phyloP scores from a whole-genome alignment of 2,329 filamentous ascomycete species.

The Apiospora phragmitis region DNA sequence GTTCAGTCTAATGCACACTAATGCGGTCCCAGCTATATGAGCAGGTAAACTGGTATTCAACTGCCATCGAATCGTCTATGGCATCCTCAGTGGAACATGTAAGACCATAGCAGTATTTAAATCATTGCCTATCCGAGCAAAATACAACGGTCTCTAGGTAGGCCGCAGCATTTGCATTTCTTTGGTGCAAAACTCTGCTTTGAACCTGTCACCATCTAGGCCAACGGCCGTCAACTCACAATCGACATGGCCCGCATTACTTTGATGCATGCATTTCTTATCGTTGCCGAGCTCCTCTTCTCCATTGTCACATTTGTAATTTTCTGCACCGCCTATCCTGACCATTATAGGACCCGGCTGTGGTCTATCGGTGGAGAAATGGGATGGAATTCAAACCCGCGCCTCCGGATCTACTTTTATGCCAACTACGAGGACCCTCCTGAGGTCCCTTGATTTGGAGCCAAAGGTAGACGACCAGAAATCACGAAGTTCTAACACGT shows the following conservation, averaged over 20 bases:
- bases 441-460: slow-evolving; percentile 20
- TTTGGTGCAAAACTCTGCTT: too few relatives aligned
- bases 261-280: not conserved
- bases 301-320: not conserved
- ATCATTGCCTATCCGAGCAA: too few relatives aligned
- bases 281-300: slow-evolving; percentile 8
- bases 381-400: slow-evolving; percentile 25
- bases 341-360: slow-evolving; percentile 15
- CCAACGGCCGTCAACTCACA: not conserved
- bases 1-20: not conserved
- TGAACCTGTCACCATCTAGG: not conserved
- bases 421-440: slow-evolving; percentile 22
- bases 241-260: not conserved
- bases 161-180: not conserved
- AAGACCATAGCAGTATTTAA: too few relatives aligned
- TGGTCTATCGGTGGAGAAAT: slow-evolving; percentile 21
- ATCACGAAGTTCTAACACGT: not conserved
- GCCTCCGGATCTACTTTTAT: slow-evolving; percentile 23
- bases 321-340: slow-evolving; percentile 19
- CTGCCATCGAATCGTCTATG: not conserved
- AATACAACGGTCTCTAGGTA: not conserved
- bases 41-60: not conserved
- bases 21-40: not conserved
- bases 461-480: slow-evolving; percentile 8
- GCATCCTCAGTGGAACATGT: too few relatives aligned